Conservation (phyloP, 495 filamentous ascomycete species). For the Xylaria venustula region DNA sequence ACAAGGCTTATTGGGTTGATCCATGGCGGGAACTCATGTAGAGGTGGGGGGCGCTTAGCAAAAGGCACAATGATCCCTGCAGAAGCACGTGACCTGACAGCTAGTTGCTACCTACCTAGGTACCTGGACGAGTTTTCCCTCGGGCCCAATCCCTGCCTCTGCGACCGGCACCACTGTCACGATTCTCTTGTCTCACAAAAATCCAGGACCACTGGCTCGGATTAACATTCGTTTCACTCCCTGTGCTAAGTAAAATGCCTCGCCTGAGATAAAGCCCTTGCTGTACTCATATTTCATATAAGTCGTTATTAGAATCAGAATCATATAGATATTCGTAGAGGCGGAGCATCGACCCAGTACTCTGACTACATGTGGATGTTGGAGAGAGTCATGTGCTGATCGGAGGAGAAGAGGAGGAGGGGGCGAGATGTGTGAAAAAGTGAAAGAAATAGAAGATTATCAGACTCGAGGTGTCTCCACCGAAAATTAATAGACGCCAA, state of each 20-base stretch:
- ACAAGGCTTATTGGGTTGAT: neutral
- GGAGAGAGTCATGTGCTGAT: too few species aligned
- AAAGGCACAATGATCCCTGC: neutral
- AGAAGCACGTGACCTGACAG: slow-evolving; percentile 8
- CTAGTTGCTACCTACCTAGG: neutral
- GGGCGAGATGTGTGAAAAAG: too few species aligned
- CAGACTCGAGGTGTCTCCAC: too few species aligned
- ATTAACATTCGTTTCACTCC: slow-evolving; percentile 10
- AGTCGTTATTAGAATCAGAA: neutral
- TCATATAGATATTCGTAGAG: too few species aligned
- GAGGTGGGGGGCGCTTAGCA: too few species aligned
- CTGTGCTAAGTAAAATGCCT: slow-evolving; percentile 4
- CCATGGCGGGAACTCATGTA: neutral
- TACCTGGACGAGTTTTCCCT: slow-evolving; percentile 4
- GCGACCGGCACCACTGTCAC: neutral
- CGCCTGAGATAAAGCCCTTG: neutral
- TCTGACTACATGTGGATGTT: too few species aligned
- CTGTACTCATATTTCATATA: neutral
- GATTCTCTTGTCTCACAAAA: slow-evolving; percentile 8
- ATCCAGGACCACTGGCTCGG: slow-evolving; percentile 13
- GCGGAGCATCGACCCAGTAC: too few species aligned
- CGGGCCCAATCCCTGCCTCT: slow-evolving; percentile 2
- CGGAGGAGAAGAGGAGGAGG: too few species aligned
- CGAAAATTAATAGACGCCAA: too few species aligned
- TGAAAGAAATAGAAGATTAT: too few species aligned